phyloP scores from a whole-genome alignment of 1,284 basidiomycete species.

The Tilletia indica region DNA sequence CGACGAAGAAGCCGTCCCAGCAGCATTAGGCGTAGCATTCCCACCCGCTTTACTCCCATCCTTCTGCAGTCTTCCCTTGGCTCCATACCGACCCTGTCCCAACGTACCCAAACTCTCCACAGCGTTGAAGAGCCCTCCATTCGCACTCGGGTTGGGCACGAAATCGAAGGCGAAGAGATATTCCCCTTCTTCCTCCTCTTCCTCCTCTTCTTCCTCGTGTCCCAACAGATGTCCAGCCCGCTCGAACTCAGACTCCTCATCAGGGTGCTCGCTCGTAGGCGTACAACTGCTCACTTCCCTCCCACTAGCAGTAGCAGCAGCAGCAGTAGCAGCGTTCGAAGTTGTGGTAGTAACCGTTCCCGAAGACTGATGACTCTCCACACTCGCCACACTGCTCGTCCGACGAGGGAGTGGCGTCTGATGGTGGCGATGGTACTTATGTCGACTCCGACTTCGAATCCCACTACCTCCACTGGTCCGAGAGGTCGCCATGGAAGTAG shows the following conservation, averaged over 20 bases:
- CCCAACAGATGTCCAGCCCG: neutral
- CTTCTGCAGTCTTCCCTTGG: slow-evolving; percentile 1
- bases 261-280: neutral
- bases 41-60: neutral
- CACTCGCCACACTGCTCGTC: slow-evolving; percentile 8
- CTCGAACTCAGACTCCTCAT: neutral
- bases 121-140: slow-evolving; percentile 54
- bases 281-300: neutral
- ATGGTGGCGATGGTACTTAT: slow-evolving; percentile 6
- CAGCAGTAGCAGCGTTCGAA: neutral
- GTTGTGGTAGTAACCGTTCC: slow-evolving; percentile 5
- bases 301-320: neutral
- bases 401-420: slow-evolving; percentile 8
- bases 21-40: neutral
- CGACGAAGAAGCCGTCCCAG: neutral
- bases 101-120: slow-evolving; percentile 39
- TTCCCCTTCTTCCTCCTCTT: slow-evolving; percentile 24
- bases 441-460: neutral
- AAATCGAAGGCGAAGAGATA: slow-evolving; percentile 44
- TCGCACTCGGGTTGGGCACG: slow-evolving; percentile 48
- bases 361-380: slow-evolving; percentile 11
- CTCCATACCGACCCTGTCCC: slow-evolving; percentile 4
- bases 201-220: slow-evolving; percentile 14
- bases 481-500: slow-evolving; percentile 5
- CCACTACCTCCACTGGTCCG: neutral